phyloP scores from a whole-genome alignment of 2,329 filamentous ascomycete species.

The Ophiocordyceps camponoti-saundersi region DNA sequence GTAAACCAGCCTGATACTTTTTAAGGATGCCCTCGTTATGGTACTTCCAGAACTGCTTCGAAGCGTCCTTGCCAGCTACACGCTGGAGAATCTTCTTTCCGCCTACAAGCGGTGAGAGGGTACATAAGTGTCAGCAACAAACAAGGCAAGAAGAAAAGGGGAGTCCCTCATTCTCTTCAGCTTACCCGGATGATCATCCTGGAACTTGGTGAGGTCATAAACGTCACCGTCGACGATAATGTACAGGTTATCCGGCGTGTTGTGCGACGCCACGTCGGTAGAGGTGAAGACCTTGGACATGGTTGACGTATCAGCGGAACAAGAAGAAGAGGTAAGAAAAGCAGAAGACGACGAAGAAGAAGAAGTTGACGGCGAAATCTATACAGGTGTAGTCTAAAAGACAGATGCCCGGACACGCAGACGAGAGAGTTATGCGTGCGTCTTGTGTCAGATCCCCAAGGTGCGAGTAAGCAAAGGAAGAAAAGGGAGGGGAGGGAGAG shows the following conservation, averaged over 20 bases:
- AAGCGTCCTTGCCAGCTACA: conserved; percentile 48
- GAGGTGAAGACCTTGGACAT: conserved; percentile 84
- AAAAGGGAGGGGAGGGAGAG: not conserved
- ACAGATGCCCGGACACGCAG: not conserved
- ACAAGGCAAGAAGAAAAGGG: not conserved
- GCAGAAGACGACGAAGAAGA: not conserved
- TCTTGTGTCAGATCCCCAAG: not conserved
- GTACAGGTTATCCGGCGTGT: conserved; percentile 72
- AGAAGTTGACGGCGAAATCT: too few relatives aligned
- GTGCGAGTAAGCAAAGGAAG: too few relatives aligned
- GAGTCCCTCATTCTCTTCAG: too few relatives aligned
- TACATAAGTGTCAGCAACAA: not conserved
- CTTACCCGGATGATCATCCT: conserved; percentile 68
- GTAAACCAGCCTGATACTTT: conserved; percentile 63
- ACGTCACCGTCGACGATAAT: conserved; percentile 90
- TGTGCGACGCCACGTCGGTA: conserved; percentile 79
- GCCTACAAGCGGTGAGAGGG: too few relatives aligned
- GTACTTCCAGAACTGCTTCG: conserved; percentile 55
- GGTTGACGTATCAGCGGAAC: conserved; percentile 8
- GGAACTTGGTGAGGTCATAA: conserved; percentile 83
- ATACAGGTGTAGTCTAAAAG: not conserved
- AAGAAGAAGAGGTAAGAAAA: not conserved
- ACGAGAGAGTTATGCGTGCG: not conserved
- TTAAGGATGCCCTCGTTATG: conserved; percentile 80
- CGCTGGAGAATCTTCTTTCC: conserved; percentile 49